Evolutionary conservation across 2,329 filamentous ascomycete species (phyloP), one percentile per base, ranked within the genome.

Genomic region (Ceratocystis destructans): DNA sequence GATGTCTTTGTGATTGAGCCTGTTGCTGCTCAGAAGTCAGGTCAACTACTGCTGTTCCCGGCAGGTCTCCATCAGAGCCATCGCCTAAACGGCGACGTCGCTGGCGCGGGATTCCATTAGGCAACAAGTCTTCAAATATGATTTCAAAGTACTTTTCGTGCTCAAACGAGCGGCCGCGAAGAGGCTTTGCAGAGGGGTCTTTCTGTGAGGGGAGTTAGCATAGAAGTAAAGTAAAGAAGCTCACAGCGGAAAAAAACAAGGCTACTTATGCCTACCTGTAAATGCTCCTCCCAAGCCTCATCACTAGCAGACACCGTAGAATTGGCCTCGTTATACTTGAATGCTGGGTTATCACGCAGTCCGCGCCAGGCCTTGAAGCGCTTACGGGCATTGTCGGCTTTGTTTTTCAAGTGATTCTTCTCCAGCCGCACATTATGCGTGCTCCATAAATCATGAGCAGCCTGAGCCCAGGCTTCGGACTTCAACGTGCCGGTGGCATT

Each of bases 381-480:
- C 73, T 85, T 85, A 63, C 82, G 78, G 68, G 82, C 82, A 73
- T 85, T 85, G 74, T 85, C 82, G 69, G 81, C 83, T 75, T 85
- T 85, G 76, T 85, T 85, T 73, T 85, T 83, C 45, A 85, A 79
- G 65, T 85, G 82, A 70, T 78, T 80, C 74, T 84, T 84, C 69
- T 82, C 79, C n/a, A 82, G 81, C 69, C 78, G 83, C 59, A 82
- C 81, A 71, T 77, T 76, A 70, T 84, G 82, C 65, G 78, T 78
- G 37, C 82, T 79, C 73, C 80, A 78, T 65, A 85, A 74, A 41
- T 80, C 81, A 61, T 77, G 75, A 66, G 79, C 78, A 59, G 82
- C 82, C 69, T 81, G 80, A 66, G 84, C 80, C 82, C 82, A 85
- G 1, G 82, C 82, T 71, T 83, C 82, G 20, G 79, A 77, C 73